Evolutionary conservation across 805 yeast species (phyloP), one percentile per base, ranked within the genome.

Genomic region (Pichia pseudocactophila): DNA sequence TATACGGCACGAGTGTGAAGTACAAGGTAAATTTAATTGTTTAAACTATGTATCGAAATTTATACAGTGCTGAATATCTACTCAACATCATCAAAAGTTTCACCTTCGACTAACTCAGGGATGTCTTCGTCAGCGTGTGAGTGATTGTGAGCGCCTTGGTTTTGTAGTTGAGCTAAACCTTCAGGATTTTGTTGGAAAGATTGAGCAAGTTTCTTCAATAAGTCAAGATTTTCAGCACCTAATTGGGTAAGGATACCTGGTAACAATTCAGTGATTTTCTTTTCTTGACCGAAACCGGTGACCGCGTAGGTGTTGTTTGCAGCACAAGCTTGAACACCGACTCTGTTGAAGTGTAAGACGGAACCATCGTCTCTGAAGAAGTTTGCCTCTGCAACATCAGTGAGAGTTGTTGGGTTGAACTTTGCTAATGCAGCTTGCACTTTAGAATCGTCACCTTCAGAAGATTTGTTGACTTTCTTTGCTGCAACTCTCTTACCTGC

Each of bases 311-410:
- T 83, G 80, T 90, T 89, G 75, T 82, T 73, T 59, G 80, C 82
- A 58, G 85, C 80, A 58, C 96, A 87, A 56, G 85, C 85, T 74
- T 90, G 97, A 52, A 89, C 92, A 70, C 92, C 94, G 54, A 92
- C 96, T 68, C 92, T 82, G 76, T 84, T 80, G 78, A 92, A 87
- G 74, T 90, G 96, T 68, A 90, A 72, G 52, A 92, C 96, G 64
- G 81, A 82, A 63, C 97, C 97, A 67, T 90, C 96, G 52, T 87
- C 96, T 69, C 76, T 83, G 84, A 92, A 89, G 76, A 90, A 85
- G 79, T 89, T 90, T 61, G 96, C 97, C 74, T 90, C 97, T 66
- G 87, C 95, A 59, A 90, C 81, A 60, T 84, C 87, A 54, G 83
- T 88, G 57, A 90, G 70, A 59, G 87, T 82, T 69, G 82, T 85